Conservation (phyloP, 768 basidiomycete genomes). For the Hirschioporus abietinus region DNA sequence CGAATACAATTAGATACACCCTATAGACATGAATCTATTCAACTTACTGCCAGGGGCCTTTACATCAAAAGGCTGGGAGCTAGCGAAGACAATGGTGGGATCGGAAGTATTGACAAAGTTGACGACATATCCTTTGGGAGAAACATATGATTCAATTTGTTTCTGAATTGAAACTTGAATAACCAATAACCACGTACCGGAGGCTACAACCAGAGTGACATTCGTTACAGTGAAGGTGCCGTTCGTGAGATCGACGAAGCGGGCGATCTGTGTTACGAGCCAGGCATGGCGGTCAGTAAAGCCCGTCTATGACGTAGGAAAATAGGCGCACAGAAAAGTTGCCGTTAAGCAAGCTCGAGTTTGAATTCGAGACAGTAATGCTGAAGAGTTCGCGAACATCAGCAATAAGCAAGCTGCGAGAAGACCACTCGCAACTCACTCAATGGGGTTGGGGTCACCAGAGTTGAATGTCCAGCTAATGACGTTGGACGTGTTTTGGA, state of each 20-base stretch:
- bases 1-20: neutral
- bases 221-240: conserved; percentile 23
- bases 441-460: conserved; percentile 29
- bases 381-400: neutral
- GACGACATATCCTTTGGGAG: conserved; percentile 26
- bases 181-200: conserved; percentile 10
- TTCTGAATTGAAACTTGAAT: too few species aligned
- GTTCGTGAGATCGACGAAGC: conserved; percentile 24
- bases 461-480: conserved; percentile 28
- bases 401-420: neutral
- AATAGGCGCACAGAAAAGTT: conserved; percentile 21
- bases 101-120: conserved; percentile 31
- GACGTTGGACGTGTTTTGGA: conserved; percentile 27
- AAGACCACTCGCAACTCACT: conserved; percentile 9
- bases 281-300: neutral
- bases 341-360: conserved; percentile 30
- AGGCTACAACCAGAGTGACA: conserved; percentile 25
- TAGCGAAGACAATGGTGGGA: conserved; percentile 26
- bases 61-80: conserved; percentile 28
- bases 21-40: neutral
- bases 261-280: conserved; percentile 21
- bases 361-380: conserved; percentile 27
- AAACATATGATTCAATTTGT: conserved; percentile 3
- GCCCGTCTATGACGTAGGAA: neutral
- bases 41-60: conserved; percentile 33